Evolutionary conservation across 257 asterid genomes (phyloP).

Genomic region (Nicotiana paniculata): DNA sequence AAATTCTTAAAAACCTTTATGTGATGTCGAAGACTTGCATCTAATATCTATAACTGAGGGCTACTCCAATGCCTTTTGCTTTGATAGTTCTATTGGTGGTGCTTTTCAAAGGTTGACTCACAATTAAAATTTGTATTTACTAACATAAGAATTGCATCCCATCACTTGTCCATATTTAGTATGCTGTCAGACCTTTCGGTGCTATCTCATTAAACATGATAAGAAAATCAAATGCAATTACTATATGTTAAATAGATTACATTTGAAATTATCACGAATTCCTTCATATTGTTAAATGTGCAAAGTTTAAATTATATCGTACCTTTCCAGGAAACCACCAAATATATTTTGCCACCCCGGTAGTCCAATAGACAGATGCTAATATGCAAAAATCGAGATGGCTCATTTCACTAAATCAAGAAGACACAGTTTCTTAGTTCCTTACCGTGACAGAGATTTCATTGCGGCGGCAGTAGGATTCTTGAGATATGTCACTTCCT

Average conservation of each 20-base stretch:
- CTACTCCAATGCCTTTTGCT: background rate
- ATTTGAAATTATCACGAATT: background rate
- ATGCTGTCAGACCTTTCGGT: background rate
- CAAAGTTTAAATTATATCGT: background rate
- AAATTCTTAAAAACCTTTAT: background rate
- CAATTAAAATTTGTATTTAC: background rate
- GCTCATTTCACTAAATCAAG: background rate
- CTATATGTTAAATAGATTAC: background rate
- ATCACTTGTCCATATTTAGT: background rate
- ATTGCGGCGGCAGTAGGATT: conserved; percentile 61
- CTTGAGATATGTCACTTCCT: conserved; percentile 51
- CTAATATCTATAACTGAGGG: background rate
- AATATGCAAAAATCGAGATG: background rate
- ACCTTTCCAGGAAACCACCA: background rate
- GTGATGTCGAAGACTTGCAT: background rate
- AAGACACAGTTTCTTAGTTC: background rate
- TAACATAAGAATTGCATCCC: background rate
- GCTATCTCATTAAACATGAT: background rate
- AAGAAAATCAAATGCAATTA: background rate
- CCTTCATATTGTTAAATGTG: background rate
- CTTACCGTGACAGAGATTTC: conserved; percentile 85
- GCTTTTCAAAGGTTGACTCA: background rate
- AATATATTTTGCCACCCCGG: background rate
- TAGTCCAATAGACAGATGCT: background rate
- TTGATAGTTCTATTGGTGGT: background rate